Evolutionary conservation across 768 basidiomycete species (phyloP), one percentile per base, ranked within the genome.

Genomic region (Phanerodontia chrysosporium): DNA sequence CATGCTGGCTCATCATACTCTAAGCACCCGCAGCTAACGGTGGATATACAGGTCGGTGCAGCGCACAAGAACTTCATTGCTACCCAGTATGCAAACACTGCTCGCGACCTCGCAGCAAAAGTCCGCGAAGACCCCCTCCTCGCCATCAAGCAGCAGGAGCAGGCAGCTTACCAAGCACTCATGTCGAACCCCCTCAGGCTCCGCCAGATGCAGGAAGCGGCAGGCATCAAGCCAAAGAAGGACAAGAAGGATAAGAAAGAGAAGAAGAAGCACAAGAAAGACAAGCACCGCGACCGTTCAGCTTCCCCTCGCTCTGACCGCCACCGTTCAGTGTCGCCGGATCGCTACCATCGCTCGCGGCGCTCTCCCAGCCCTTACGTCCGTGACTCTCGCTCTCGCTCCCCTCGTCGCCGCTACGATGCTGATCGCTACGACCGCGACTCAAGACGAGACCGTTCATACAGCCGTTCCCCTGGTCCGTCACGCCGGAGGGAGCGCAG

Each of bases 141-240:
- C n/a, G 92, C 91, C 14, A 98, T 99, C 77, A 98, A 98, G 73
- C 90, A 95, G 70, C 96, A 98, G 68, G 96, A 99, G 73, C 95
- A 97, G 69, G 89, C 91, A 8, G 90, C 94, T 7, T 89, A 94
- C 65, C 85, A 97, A 64, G 84, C 92, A 1, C 76, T 97, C 39
- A 80, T 92, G 76, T 83, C 88, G 49, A 95, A 95, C 65, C 93
- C 93, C 29, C 82, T 93, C 30, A 90, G 90, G 24, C 75, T 95
- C 48, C 83, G 86, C 57, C 86, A 92, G 70, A 74, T 95, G 78
- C 86, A 91, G 71, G 84, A 89, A 70, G 80, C 85, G 39, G 86
- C 86, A 55, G 92, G 92, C n/a, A 84, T 92, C 51, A 87, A 88
- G 67, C 78, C 84, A 5, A 89, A 90, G 76, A 88, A 88, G 69